A percentile compares a stretch with the other conserved stretches of the same genome.
These are phyloP conservation scores for Erodium chrysanthum DNA, from an alignment of 441 rosid genomes.

Conservation along the genomic window DNA sequence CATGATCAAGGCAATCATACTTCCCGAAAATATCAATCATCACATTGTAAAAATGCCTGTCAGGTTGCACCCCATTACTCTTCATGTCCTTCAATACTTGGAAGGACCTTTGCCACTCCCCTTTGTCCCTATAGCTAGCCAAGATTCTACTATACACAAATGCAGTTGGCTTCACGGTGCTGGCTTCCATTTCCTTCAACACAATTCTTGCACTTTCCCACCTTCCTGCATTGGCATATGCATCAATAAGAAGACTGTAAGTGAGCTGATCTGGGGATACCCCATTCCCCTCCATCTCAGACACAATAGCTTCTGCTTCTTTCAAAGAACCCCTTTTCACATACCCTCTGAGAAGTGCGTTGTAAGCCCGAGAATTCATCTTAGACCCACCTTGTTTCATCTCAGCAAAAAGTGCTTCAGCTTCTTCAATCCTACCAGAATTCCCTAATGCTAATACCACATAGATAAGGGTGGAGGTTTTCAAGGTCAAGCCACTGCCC, in stretches of 20 bases:
- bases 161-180: conserved; percentile 59
- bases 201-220: conserved; percentile 94
- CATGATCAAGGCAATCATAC: conserved; percentile 83
- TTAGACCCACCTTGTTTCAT: conserved; percentile 62
- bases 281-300: conserved; percentile 84
- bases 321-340: conserved; percentile 61
- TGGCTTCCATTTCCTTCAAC: conserved; percentile 88
- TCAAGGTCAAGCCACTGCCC: conserved; percentile 59
- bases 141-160: conserved; percentile 72
- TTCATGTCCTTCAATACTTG: conserved; percentile 91
- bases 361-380: conserved; percentile 70
- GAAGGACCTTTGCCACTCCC: conserved; percentile 91
- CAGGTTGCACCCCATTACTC: conserved; percentile 65
- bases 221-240: conserved; percentile 77
- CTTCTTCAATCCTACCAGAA: conserved; percentile 59
- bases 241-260: conserved; percentile 79
- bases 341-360: conserved; percentile 79
- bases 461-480: conserved; percentile 51
- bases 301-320: conserved; percentile 68
- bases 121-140: conserved; percentile 73
- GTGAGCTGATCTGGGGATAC: conserved; percentile 79
- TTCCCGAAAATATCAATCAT: conserved; percentile 94
- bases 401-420: conserved; percentile 93
- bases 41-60: conserved; percentile 81
- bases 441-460: conserved; percentile 57